Base-by-base conservation (phyloP, 352 stramenopile species). In the Phytophthora nicotianae region DNA sequence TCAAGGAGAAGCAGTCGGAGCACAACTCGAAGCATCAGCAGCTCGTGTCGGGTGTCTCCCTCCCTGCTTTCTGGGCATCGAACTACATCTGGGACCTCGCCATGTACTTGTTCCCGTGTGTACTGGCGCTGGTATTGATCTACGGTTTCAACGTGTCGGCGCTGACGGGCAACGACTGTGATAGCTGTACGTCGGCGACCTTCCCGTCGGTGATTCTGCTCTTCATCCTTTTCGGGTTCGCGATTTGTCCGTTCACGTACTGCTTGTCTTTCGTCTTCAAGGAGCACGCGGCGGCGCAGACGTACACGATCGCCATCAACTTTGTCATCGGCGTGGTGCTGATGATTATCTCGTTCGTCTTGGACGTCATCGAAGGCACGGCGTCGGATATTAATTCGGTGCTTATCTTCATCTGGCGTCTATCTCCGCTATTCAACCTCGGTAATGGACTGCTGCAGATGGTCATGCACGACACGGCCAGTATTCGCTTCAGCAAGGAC, bases 21-120 rank as follows among this genome's bases (percentile, higher is more conserved):
- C 68, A 79, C 65, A 98, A 98, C 70, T 93, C 95, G 1, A 99
- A 99, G 70, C 97, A 99, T 76, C 88, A 98, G 70, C 92, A 98
- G 65, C 88, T 82, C 60, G 94, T 99, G 10, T 96, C 89, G 5
- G 97, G 97, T 6, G 95, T 98, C 5, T 86, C 83, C 38, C 73
- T 98, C 3, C 72, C 65, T 0, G 89, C 93, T 0, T 99, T 99
- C 65, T 99, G 97, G 97, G 41, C 98, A 14, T 93, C 93, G 11
- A 99, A 97, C 37, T 98, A 91, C 64, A 47, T 95, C 10, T 98
- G 91, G 83, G 95, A 99, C 59, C 59, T 97, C 35, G 46, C 90
- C 9, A 91, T 88, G 21, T 98, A 98, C 74, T 46, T 95, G 32
- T 67, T 98, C 0, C 77, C 85, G 17, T 71, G 72, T 33, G 47